Conservation (phyloP, 106 monocot species). For the Dendrobium catenatum region DNA sequence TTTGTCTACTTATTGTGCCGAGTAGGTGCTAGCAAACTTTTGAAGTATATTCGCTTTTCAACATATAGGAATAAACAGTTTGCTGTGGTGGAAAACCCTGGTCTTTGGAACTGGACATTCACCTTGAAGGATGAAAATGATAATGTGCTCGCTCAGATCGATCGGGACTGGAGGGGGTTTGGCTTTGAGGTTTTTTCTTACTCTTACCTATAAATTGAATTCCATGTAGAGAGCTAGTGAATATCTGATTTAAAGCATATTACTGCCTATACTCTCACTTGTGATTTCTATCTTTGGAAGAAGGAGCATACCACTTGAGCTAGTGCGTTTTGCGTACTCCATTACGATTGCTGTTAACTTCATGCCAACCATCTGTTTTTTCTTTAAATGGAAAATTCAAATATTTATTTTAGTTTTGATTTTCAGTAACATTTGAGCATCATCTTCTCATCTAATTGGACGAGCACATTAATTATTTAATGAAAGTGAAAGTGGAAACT, state of each 20-base stretch:
- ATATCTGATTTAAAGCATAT: too few relatives aligned
- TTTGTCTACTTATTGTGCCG: not conserved
- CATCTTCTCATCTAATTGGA: not conserved
- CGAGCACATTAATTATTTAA: not conserved
- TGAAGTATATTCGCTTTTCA: not conserved
- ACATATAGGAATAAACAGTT: conserved; percentile 78
- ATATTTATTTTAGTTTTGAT: not conserved
- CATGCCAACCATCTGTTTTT: not conserved
- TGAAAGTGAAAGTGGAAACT: not conserved
- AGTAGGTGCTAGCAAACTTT: not conserved
- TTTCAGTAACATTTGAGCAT: not conserved
- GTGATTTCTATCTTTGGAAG: too few relatives aligned
- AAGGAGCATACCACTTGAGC: too few relatives aligned
- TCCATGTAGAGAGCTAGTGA: too few relatives aligned
- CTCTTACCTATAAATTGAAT: not conserved
- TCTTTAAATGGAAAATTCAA: not conserved
- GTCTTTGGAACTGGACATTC: conserved; percentile 99
- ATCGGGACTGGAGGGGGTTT: conserved; percentile 96
- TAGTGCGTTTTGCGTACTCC: too few relatives aligned
- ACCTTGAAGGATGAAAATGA: conserved; percentile 88
- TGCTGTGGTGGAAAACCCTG: conserved; percentile 98
- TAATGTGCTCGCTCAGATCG: conserved; percentile 88
- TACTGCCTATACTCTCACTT: too few relatives aligned
- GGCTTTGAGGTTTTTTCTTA: conserved; percentile 71
- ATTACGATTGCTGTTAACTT: not conserved